Percentiles rank a stretch among this genome's conserved stretches.
These are phyloP conservation scores for Triangularia verruculosa DNA, from an alignment of 2,329 filamentous ascomycete species.

Conservation along the genomic window DNA sequence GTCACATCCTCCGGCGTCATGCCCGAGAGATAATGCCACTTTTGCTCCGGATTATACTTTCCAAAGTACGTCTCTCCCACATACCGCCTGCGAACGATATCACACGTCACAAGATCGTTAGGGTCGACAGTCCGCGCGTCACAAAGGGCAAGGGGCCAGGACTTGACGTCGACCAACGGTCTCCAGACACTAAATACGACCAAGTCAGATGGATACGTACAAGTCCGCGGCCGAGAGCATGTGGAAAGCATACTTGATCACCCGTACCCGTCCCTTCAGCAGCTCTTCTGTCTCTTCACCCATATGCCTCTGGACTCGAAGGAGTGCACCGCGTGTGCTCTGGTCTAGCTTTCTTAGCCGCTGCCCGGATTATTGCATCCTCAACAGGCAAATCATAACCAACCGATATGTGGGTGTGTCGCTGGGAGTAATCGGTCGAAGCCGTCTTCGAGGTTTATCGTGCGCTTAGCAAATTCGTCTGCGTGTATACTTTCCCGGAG, in stretches of 20 bases:
- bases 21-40: conserved; percentile 6
- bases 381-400: not conserved
- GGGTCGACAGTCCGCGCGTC: conserved; percentile 2
- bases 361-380: not conserved
- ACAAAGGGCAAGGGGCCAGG: conserved; percentile 9
- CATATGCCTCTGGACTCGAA: conserved; percentile 4
- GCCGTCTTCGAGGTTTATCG: conserved; percentile 10
- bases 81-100: conserved; percentile 9
- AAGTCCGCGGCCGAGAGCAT: not conserved
- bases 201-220: not conserved
- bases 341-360: conserved; percentile 1
- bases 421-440: conserved; percentile 10
- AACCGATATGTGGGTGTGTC: conserved; percentile 7
- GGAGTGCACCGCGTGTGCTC: not conserved
- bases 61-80: conserved; percentile 11
- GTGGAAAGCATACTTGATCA: conserved; percentile 7
- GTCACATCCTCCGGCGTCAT: not conserved
- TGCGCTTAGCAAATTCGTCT: not conserved
- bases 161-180: not conserved
- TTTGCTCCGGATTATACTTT: not conserved
- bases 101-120: conserved; percentile 3
- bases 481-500: conserved; percentile 6
- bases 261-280: conserved; percentile 1
- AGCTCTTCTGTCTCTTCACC: not conserved
- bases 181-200: conserved; percentile 3